Percentiles rank a stretch among this genome's conserved stretches.
Conservation (phyloP, 768 basidiomycete species). For the Mycena capillaripes region DNA sequence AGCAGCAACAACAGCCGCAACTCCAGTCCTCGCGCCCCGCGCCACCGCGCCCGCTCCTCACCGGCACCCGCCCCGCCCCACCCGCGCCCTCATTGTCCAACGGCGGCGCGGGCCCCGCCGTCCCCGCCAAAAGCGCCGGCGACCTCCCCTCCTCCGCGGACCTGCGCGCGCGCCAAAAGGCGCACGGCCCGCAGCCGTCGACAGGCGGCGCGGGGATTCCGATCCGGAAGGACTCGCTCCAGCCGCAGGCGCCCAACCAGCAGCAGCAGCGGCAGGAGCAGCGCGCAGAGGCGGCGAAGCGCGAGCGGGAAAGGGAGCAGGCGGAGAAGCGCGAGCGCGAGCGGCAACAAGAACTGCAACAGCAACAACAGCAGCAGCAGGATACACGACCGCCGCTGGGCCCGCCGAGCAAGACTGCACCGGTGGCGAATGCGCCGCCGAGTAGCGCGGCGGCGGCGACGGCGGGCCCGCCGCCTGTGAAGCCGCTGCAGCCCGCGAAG, state of each 20-base stretch:
- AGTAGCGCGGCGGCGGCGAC: constrained; percentile 64
- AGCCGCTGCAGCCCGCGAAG: constrained; percentile 83
- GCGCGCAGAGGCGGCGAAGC: constrained; percentile 45
- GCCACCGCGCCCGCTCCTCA: constrained; percentile 75
- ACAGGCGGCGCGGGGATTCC: constrained; percentile 47
- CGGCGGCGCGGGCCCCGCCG: constrained; percentile 37
- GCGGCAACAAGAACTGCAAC: constrained; percentile 43
- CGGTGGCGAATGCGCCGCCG: constrained; percentile 55
- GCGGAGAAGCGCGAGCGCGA: constrained; percentile 48
- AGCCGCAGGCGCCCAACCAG: constrained; percentile 40
- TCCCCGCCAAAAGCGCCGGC: constrained; percentile 54
- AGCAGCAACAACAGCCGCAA: constrained; percentile 60
- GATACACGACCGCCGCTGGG: constrained; percentile 41
- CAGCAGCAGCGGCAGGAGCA: constrained; percentile 52
- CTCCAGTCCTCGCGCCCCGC: constrained; percentile 74
- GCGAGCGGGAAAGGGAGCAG: constrained; percentile 49
- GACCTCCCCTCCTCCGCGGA: constrained; percentile 76
- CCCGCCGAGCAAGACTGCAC: constrained; percentile 47
- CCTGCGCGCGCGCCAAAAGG: constrained; percentile 73
- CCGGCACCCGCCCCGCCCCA: constrained; percentile 48
- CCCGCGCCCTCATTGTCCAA: constrained; percentile 52
- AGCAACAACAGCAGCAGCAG: constrained; percentile 53
- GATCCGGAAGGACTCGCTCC: constrained; percentile 66
- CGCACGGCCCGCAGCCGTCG: constrained; percentile 61
- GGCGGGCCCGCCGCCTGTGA: constrained; percentile 72